A percentile compares a stretch with the other conserved stretches of the same genome.
Conservation (phyloP, 331 rosid genomes). For the Phaseolus coccineus region DNA sequence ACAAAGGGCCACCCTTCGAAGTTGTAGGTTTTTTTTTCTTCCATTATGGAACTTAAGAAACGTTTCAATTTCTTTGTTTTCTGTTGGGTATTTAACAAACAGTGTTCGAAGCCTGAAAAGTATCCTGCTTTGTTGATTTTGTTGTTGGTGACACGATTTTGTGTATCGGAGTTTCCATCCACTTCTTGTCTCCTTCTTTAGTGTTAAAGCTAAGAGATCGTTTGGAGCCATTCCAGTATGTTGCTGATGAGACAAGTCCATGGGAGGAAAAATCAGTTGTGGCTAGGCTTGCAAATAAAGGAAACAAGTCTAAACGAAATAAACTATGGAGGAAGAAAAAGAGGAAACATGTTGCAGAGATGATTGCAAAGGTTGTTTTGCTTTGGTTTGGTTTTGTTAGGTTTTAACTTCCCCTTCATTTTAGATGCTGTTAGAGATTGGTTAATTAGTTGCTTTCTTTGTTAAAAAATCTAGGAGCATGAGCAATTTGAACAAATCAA, state of each 20-base stretch:
- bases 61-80: background rate
- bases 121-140: background rate
- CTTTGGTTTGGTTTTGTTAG: slow-evolving; percentile 19
- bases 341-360: slow-evolving; percentile 72
- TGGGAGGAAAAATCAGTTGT: slow-evolving; percentile 85
- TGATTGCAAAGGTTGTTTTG: slow-evolving; percentile 64
- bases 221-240: slow-evolving; percentile 72
- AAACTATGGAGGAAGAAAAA: slow-evolving; percentile 81
- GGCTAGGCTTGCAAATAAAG: slow-evolving; percentile 56
- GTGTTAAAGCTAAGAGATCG: slow-evolving; percentile 67
- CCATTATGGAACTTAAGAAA: background rate
- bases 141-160: background rate
- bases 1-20: slow-evolving; percentile 94
- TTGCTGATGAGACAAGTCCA: slow-evolving; percentile 61
- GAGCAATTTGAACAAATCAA: slow-evolving; percentile 68
- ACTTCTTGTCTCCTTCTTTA: slow-evolving; percentile 36
- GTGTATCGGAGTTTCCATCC: too few species aligned
- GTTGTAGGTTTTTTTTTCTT: slow-evolving; percentile 71
- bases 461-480: slow-evolving; percentile 51
- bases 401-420: background rate
- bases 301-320: slow-evolving; percentile 66
- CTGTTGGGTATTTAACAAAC: slow-evolving; percentile 16
- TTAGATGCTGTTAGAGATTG: slow-evolving; percentile 14
- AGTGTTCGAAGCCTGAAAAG: background rate
- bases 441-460: slow-evolving; percentile 24